Evolutionary conservation across 1,139 yeast genomes (phyloP).

Genomic region (Arxiozyma bovina): DNA sequence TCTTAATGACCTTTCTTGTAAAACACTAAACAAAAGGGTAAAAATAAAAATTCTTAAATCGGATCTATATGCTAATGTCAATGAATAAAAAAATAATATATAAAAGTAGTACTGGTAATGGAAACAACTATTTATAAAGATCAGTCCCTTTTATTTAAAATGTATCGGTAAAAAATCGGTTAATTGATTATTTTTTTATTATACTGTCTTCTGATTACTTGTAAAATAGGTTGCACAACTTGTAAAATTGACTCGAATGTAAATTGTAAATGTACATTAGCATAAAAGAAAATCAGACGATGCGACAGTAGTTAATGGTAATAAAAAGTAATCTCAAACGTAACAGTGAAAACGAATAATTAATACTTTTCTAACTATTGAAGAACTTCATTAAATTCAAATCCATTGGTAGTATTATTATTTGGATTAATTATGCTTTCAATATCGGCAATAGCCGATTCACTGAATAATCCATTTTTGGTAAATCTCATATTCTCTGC

Average conservation of each 20-base stretch:
- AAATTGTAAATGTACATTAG: too few relatives aligned
- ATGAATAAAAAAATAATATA: too few relatives aligned
- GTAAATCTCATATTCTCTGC: constrained; percentile 67
- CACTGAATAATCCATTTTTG: constrained; percentile 65
- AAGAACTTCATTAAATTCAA: constrained; percentile 23
- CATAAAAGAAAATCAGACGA: too few relatives aligned
- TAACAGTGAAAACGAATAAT: background rate
- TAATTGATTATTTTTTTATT: too few relatives aligned
- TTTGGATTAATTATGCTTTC: constrained; percentile 39
- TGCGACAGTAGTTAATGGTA: too few relatives aligned
- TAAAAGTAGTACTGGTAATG: background rate
- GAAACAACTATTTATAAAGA: too few relatives aligned
- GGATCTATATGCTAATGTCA: background rate
- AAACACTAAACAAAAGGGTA: too few relatives aligned
- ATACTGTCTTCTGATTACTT: too few relatives aligned
- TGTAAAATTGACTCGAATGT: background rate
- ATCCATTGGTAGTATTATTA: constrained; percentile 15
- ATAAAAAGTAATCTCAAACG: background rate
- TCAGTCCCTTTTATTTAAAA: background rate
- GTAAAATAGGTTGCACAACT: background rate
- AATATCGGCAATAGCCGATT: constrained; percentile 60
- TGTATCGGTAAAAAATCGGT: background rate
- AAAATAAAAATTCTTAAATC: too few relatives aligned
- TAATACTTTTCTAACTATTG: constrained; percentile 3
- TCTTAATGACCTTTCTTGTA: background rate